Percentiles rank a stretch among this genome's conserved stretches.
These are phyloP conservation scores for Diplodia corticola DNA, from an alignment of 2,329 filamentous ascomycete genomes.

Conservation along the genomic window DNA sequence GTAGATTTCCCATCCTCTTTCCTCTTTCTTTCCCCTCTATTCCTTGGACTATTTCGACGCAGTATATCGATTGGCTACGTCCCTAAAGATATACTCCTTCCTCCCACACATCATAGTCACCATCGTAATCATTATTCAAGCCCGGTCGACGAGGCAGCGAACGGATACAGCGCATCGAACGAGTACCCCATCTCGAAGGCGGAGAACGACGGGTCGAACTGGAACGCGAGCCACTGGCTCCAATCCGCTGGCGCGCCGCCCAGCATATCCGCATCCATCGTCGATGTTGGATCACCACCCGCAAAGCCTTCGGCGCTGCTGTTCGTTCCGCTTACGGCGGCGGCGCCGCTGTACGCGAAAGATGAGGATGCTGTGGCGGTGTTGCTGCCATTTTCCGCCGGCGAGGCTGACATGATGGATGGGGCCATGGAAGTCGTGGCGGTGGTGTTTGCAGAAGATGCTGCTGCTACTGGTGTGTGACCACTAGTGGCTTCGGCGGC, in stretches of 20 bases:
- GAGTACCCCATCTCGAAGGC: conserved; percentile 11
- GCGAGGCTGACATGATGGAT: background rate
- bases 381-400: too few relatives aligned
- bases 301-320: background rate
- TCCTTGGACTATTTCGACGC: too few relatives aligned
- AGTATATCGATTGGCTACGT: background rate
- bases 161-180: conserved; percentile 1
- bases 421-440: background rate
- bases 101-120: background rate
- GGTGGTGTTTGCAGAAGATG: background rate
- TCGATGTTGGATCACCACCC: background rate
- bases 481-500: background rate
- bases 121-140: background rate
- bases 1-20: too few relatives aligned
- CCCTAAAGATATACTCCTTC: background rate
- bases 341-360: background rate
- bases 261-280: background rate
- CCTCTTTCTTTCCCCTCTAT: too few relatives aligned
- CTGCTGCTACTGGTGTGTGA: background rate
- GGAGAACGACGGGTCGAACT: conserved; percentile 8
- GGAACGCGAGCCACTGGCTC: conserved; percentile 20
- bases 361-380: background rate
- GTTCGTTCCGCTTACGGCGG: background rate
- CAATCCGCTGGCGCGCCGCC: conserved; percentile 5
- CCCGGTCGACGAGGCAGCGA: background rate